Evolutionary conservation across 257 asterid genomes (phyloP).

Genomic region (Fraxinus pennsylvanica): DNA sequence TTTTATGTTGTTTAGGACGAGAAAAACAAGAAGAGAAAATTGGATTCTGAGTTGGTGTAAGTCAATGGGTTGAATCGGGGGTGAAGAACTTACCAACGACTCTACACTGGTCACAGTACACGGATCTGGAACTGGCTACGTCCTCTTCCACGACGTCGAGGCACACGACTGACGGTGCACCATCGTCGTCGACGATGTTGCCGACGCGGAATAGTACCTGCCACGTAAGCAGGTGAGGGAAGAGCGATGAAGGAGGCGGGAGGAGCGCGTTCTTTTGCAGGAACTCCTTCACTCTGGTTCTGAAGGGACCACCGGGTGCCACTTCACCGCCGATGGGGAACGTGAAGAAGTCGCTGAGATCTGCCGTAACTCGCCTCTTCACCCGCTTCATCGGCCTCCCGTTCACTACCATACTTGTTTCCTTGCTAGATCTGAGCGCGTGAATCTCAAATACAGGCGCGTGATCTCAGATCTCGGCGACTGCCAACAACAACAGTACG

Average conservation of each 20-base stretch:
- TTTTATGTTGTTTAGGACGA: not conserved
- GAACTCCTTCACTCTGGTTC: conserved; percentile 57
- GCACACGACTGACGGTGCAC: conserved; percentile 63
- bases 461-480: conserved; percentile 33
- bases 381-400: conserved; percentile 61
- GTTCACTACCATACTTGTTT: conserved; percentile 59
- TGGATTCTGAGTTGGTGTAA: not conserved
- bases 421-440: conserved; percentile 44
- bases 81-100: conserved; percentile 87
- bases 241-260: conserved; percentile 77
- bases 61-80: conserved; percentile 27
- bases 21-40: not conserved
- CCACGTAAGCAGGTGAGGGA: conserved; percentile 89
- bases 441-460: conserved; percentile 47
- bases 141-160: conserved; percentile 93
- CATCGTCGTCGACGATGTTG: conserved; percentile 46
- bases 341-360: conserved; percentile 61
- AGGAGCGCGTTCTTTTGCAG: conserved; percentile 61
- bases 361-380: conserved; percentile 82
- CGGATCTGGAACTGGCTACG: conserved; percentile 83
- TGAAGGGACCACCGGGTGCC: conserved; percentile 51
- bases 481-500: not conserved
- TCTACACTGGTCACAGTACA: conserved; percentile 96
- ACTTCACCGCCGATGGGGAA: conserved; percentile 53
- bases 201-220: conserved; percentile 85